A percentile compares a stretch with the other conserved stretches of the same genome.
phyloP scores from a whole-genome alignment of 2,329 filamentous ascomycete species.

The Pseudogymnoascus sp. region DNA sequence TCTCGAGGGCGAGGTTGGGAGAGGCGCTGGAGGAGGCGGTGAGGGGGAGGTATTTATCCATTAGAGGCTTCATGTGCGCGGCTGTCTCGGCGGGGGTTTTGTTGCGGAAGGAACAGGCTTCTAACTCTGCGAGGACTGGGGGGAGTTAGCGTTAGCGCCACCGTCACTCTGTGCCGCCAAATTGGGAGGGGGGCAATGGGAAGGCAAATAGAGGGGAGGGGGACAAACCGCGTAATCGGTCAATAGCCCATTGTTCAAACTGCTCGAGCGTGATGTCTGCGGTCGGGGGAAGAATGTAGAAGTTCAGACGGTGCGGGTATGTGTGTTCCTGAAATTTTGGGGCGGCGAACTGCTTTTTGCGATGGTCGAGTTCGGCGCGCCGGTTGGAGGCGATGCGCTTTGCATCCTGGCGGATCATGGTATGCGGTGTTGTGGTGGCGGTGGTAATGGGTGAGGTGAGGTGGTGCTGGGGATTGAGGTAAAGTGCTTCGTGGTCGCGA shows the following conservation, averaged over 20 bases:
- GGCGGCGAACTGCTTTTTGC: conserved; percentile 79
- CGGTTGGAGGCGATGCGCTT: conserved; percentile 50
- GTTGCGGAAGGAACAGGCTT: conserved; percentile 94
- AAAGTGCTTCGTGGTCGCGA: not conserved
- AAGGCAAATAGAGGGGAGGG: not conserved
- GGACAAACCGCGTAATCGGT: conserved; percentile 65
- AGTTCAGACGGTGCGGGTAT: conserved; percentile 84
- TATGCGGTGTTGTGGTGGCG: conserved; percentile 2
- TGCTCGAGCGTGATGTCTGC: conserved; percentile 93
- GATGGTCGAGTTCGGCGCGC: conserved; percentile 66
- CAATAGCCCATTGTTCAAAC: conserved; percentile 98
- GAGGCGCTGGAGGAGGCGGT: conserved; percentile 62
- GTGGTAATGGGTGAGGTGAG: not conserved
- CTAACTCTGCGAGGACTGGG: conserved; percentile 74
- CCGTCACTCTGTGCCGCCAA: conserved; percentile 20
- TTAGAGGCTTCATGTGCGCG: conserved; percentile 72
- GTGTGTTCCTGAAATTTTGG: conserved; percentile 67
- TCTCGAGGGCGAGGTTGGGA: conserved; percentile 56
- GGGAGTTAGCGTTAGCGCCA: conserved; percentile 30
- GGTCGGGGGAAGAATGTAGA: conserved; percentile 81
- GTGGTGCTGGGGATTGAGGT: not conserved
- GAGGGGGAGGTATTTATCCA: conserved; percentile 81
- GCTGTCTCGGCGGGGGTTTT: conserved; percentile 74
- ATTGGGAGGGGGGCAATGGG: not conserved
- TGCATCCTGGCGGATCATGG: conserved; percentile 28